Base-by-base conservation (phyloP, 2,329 filamentous ascomycete genomes). In the Tolypocladium tundrense region DNA sequence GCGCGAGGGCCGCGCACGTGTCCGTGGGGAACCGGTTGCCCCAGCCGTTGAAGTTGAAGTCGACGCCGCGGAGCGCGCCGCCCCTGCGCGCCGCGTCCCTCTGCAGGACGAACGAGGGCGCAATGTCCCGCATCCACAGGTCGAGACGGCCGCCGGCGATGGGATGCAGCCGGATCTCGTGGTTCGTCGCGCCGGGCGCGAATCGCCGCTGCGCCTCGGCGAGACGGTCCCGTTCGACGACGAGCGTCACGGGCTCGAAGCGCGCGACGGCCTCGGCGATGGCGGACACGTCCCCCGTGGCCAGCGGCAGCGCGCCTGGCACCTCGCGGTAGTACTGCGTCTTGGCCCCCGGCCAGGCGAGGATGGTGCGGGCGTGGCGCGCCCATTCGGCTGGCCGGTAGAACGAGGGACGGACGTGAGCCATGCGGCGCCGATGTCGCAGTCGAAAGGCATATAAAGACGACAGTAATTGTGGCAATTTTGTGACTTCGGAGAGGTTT, bases 1-100 rank as follows among this genome's bases (percentile, higher is more conserved):
- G 43, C 2, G 68, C 64, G 2, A 66, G 57, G 11, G 8, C 41
- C 42, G 2, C 41, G 10, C 40, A 57, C 40, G 53, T 65, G 54
- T 4, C 60, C 43, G 54, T 59, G 9, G 57, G 55, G 11, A 62
- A 55, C 33, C 63, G 68, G 1, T 54, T 54, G 0, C 68, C 68
- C 68, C 68, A 70, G 48, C 64, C 62, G 33, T 70, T 70, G 57
- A 70, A 70, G 50, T 63, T 67, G 14, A 63, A 61, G 24, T 64
- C 60, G 13, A 69, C 56, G 6, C 64, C 68, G 2, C 58, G 51
- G 14, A 59, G 55, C 1, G 40, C 48, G 59, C 37, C 11, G 10
- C 53, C 7, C 1, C 4, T 31, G 3, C 55, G 57, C 21, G 57
- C 52, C 7, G 14, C 1, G 14, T 31, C 50, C 2, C 56, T 50